Evolutionary conservation across 192 early-diverging fungal genomes (phyloP).

Genomic region (Backusella circina): DNA sequence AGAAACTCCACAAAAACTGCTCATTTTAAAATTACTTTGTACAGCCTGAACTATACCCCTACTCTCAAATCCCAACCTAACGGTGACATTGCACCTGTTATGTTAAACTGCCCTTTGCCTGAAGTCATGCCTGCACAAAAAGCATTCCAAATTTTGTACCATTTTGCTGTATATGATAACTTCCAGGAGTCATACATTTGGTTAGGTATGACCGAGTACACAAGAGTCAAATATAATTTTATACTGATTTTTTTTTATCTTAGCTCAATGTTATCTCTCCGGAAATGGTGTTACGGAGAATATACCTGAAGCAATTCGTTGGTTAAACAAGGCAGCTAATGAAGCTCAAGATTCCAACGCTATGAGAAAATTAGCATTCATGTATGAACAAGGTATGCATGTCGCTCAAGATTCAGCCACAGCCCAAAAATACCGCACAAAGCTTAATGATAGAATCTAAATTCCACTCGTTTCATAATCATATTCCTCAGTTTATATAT

Average conservation of each 20-base stretch:
- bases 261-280: conserved; percentile 30
- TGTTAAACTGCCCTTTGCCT: not conserved
- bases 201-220: conserved; percentile 15
- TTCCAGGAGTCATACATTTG: conserved; percentile 26
- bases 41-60: conserved; percentile 14
- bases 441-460: not conserved
- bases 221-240: not conserved
- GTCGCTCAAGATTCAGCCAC: not conserved
- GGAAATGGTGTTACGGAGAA: conserved; percentile 20
- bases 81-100: not conserved
- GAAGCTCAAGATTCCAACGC: conserved; percentile 13
- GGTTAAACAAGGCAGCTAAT: conserved; percentile 20
- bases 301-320: conserved; percentile 7
- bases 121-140: conserved; percentile 7
- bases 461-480: not conserved
- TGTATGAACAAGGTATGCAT: conserved; percentile 3
- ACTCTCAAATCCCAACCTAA: not conserved
- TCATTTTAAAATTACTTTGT: conserved; percentile 31
- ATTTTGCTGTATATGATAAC: conserved; percentile 17
- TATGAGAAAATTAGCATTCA: conserved; percentile 9
- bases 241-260: not conserved
- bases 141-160: conserved; percentile 13
- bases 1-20: conserved; percentile 13
- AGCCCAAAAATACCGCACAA: not conserved
- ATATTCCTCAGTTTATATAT: not conserved